Percentiles rank a stretch among this genome's conserved stretches.
Conservation (phyloP, 495 filamentous ascomycete species). For the Podospora comata region DNA sequence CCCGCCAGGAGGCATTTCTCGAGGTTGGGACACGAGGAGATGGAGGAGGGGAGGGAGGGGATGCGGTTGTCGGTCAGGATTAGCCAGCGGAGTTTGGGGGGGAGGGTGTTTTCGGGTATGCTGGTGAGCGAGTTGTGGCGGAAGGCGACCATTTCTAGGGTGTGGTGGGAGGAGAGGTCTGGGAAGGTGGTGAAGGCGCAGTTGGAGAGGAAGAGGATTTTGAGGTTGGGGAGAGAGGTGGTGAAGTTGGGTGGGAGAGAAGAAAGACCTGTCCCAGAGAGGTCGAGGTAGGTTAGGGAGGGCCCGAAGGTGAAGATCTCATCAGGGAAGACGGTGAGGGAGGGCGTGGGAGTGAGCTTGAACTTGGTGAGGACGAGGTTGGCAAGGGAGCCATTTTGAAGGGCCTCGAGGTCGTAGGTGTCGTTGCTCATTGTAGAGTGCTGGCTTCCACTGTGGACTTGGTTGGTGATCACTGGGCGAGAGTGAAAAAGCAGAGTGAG, state of each 20-base stretch:
- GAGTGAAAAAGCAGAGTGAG: constrained; percentile 5
- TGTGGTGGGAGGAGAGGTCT: constrained; percentile 38
- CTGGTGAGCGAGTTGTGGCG: constrained; percentile 42
- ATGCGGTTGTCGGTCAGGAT: constrained; percentile 46
- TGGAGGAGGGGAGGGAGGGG: constrained; percentile 34
- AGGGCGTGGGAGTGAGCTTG: constrained; percentile 36
- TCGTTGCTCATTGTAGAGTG: constrained; percentile 1
- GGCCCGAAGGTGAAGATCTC: constrained; percentile 40
- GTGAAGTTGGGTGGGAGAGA: constrained; percentile 39
- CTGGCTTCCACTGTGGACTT: neutral
- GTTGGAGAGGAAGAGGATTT: constrained; percentile 43
- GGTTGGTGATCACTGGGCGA: neutral
- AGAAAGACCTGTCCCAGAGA: constrained; percentile 43
- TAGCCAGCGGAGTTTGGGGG: constrained; percentile 41
- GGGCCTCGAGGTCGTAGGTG: constrained; percentile 32
- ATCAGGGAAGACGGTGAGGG: constrained; percentile 37
- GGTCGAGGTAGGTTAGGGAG: constrained; percentile 44
- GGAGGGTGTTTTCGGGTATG: constrained; percentile 42
- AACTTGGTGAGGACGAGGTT: constrained; percentile 31
- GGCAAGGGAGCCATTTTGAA: constrained; percentile 30
- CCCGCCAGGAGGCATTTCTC: constrained; percentile 47
- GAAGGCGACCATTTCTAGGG: constrained; percentile 47
- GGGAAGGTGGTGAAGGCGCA: constrained; percentile 47
- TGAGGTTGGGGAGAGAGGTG: constrained; percentile 39
- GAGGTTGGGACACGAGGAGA: constrained; percentile 39